Percentiles rank a stretch among this genome's conserved stretches.
These are phyloP conservation scores for Hemileccinum rubropunctum DNA, from an alignment of 768 basidiomycete species.

Conservation along the genomic window DNA sequence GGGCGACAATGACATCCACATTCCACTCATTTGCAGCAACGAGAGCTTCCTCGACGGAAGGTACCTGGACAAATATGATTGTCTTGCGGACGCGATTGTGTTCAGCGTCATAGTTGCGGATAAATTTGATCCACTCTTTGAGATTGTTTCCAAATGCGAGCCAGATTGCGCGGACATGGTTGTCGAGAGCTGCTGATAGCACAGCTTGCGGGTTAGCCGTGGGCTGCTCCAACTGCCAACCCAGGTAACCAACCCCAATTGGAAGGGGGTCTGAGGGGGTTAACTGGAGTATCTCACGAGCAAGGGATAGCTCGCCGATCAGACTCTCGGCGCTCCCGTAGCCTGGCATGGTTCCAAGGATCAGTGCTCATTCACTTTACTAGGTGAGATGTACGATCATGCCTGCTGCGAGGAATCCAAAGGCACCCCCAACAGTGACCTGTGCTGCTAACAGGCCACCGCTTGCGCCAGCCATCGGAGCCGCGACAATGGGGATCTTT, in stretches of 20 bases:
- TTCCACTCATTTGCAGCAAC: constrained; percentile 64
- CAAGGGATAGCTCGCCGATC: constrained; percentile 49
- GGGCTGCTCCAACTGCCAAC: constrained; percentile 63
- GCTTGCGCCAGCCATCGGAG: constrained; percentile 71
- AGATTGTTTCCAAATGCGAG: constrained; percentile 65
- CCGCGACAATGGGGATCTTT: constrained; percentile 56
- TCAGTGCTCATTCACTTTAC: constrained; percentile 3
- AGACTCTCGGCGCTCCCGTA: constrained; percentile 46
- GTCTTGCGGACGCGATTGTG: constrained; percentile 41
- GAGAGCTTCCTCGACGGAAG: constrained; percentile 56
- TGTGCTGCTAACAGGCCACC: constrained; percentile 61
- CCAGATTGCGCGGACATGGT: constrained; percentile 66
- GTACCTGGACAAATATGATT: constrained; percentile 63
- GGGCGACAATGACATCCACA: constrained; percentile 71
- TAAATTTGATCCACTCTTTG: constrained; percentile 55
- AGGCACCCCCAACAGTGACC: constrained; percentile 66
- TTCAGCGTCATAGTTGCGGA: constrained; percentile 53
- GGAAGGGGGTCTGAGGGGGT: constrained; percentile 37
- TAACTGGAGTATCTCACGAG: constrained; percentile 42
- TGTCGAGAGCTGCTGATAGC: constrained; percentile 50
- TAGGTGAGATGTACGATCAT: neutral
- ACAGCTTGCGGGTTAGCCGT: constrained; percentile 38
- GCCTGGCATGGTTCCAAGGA: constrained; percentile 33
- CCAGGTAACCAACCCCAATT: constrained; percentile 74
- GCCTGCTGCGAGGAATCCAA: constrained; percentile 75